A percentile compares a stretch with the other conserved stretches of the same genome.
Evolutionary conservation across 1,139 yeast genomes (phyloP).

Genomic region (Saccharomyces hybrid): DNA sequence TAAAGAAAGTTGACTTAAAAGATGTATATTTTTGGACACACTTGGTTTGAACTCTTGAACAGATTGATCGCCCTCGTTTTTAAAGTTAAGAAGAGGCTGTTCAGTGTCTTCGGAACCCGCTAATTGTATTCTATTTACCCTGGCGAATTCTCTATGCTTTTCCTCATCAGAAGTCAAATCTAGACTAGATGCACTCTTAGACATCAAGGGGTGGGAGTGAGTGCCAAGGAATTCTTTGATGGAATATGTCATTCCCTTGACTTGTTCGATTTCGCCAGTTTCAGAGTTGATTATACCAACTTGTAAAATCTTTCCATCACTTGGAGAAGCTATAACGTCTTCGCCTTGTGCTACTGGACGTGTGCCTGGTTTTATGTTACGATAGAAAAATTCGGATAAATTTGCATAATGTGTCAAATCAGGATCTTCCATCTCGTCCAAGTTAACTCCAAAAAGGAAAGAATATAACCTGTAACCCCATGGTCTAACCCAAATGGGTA

Average conservation of each 20-base stretch:
- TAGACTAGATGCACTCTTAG: constrained; percentile 24
- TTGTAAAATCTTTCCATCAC: constrained; percentile 87
- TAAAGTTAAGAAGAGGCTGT: constrained; percentile 40
- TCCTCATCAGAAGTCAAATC: constrained; percentile 34
- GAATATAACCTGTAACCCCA: constrained; percentile 80
- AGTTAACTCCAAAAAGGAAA: constrained; percentile 73
- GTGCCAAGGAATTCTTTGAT: constrained; percentile 83
- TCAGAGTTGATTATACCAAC: constrained; percentile 65
- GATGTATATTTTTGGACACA: constrained; percentile 22
- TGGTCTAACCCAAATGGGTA: constrained; percentile 83
- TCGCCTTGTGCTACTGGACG: constrained; percentile 64
- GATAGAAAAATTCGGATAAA: constrained; percentile 84
- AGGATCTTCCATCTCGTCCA: constrained; percentile 82
- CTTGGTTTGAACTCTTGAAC: constrained; percentile 40
- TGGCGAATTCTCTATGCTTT: constrained; percentile 71
- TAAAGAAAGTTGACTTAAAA: constrained; percentile 24
- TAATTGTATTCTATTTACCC: constrained; percentile 52
- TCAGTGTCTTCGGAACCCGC: constrained; percentile 34
- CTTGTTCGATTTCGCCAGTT: constrained; percentile 87
- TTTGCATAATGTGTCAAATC: constrained; percentile 68
- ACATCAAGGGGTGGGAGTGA: constrained; percentile 28
- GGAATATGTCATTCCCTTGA: constrained; percentile 91
- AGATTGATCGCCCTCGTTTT: constrained; percentile 54
- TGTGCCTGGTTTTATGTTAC: constrained; percentile 69
- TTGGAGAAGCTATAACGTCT: constrained; percentile 69